Base-by-base conservation (phyloP, 768 basidiomycete genomes). In the Candolleomyces eurysporus region DNA sequence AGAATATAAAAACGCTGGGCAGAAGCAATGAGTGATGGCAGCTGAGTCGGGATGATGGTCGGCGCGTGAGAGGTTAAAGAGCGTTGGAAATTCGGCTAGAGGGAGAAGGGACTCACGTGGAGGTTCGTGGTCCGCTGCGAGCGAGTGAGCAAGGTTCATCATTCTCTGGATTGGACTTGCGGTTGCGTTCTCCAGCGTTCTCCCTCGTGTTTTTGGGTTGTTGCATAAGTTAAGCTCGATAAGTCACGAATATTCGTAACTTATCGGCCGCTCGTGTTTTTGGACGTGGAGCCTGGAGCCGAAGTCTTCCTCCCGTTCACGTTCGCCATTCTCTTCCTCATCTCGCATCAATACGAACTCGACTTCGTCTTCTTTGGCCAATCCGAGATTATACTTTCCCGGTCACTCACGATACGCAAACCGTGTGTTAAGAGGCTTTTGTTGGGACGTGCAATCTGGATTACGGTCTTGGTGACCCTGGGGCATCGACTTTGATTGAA, bases 331-430 rank as follows among this genome's bases (percentile, higher is more conserved):
- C 88, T 97, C 65, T 92, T 91, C 80, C 87, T 99, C 65, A 82
- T 98, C 60, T 94, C 96, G 16, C 93, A 97, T 70, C 94, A 96
- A 74, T 98, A 98, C 76, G 95, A 97, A 73, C 88, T 98, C 57
- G 96, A 98, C 68, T 88, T 98, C 65, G 91, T 98, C 65, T 92
- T 98, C 78, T 76, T 98, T 68, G 88, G 88, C 62, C 92, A 92
- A 73, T 96, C 94, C 48, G 97, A 98, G 73, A 97, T 96, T 45
- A 97, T 95, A 11, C 96, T 96, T 2, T 98, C 98, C 86, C 88
- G 92, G 60, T 94, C 93, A 5, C 89, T 98, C 57, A 84, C 82
- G 48, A 94, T 99, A 59, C 87, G 90, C 57, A 96, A 99, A 74
- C 91, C 91, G 30, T 98, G 98, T 71, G 96, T 99, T 66, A 87